Evolutionary conservation across 768 basidiomycete genomes (phyloP), one percentile per base, ranked within the genome.

Genomic region (Neoboletus magnificus): DNA sequence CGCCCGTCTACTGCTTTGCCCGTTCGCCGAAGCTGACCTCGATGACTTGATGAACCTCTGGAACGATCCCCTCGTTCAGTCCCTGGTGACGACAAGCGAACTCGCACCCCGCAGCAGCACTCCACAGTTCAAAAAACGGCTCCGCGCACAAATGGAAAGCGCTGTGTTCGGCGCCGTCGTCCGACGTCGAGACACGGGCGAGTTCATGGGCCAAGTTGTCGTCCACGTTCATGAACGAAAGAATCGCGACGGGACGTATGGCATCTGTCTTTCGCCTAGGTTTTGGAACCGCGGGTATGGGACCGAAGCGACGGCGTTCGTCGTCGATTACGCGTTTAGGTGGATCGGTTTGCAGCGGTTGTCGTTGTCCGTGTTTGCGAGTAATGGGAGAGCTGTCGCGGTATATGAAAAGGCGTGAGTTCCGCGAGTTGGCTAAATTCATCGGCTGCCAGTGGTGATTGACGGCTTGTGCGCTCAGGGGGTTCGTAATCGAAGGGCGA

Each of bases 361-460:
- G 53, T 74, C 77, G 30, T 63, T 80, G 49, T 66, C 61, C 1
- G 76, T 77, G 42, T 64, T 74, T 45, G 73, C 72, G 29, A 67
- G 60, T 16, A 80, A 81, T 42, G 66, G 57, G 42, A 61, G 71
- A 22, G 79, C 77, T 5, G 55, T 76, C 25, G 61, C 64, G 48
- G 63, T 79, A 13, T 79, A 79, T 42, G 69, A 71, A 56, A 75
- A 74, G 56, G 62, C 74, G 79, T 79, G 59, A 69, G 78, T 69
- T 18, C 13, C 37, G 50, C 7, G 18, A 5, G 29, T 30, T 32
- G 29, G 16, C 22, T 46, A 20, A 18, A 29, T 45, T 22, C 22
- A 29, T 67, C 1, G 27, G 10, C 9, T 13, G n/a, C n/a, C n/a
- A n/a, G n/a, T n/a, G 22, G 11, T 57, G 2, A n/a, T 39, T 61